These are phyloP conservation scores for Beauveria sp. DNA, from an alignment of 2,329 filamentous ascomycete species.

Conservation along the genomic window DNA sequence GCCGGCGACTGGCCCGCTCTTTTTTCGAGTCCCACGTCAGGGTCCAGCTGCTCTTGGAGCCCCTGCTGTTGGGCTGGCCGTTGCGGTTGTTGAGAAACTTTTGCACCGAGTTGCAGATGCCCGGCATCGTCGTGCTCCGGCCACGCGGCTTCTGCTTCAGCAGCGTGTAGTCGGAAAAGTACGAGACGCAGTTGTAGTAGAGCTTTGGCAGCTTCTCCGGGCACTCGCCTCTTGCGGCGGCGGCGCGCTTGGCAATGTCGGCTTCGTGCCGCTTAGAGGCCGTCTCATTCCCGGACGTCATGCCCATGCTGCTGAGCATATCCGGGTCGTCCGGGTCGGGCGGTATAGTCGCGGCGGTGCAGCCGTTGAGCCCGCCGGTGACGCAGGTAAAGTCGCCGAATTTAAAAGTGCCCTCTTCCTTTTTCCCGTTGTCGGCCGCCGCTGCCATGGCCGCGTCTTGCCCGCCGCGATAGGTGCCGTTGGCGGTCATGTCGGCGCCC, in stretches of 20 bases:
- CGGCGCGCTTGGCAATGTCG: neutral
- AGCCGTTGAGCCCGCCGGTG: neutral
- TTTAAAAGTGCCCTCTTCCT: neutral
- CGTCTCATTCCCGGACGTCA: neutral
- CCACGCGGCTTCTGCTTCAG: neutral
- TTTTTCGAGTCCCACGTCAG: neutral
- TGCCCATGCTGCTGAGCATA: neutral
- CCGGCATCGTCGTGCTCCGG: neutral
- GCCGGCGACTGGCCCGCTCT: neutral
- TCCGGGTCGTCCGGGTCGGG: neutral
- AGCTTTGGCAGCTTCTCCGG: neutral
- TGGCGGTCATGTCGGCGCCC: neutral
- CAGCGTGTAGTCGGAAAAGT: neutral
- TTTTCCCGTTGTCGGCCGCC: neutral
- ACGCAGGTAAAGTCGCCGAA: neutral
- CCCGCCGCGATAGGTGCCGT: neutral
- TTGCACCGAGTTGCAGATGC: neutral
- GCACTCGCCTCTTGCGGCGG: neutral
- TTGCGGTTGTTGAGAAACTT: neutral
- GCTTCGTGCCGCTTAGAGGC: neutral
- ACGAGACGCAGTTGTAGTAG: neutral
- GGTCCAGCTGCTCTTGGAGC: neutral
- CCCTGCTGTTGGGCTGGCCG: neutral
- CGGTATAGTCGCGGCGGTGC: neutral
- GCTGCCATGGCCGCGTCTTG: neutral